A percentile compares a stretch with the other conserved stretches of the same genome.
phyloP scores from a whole-genome alignment of 805 yeast genomes.

The Kuraishia capsulata region DNA sequence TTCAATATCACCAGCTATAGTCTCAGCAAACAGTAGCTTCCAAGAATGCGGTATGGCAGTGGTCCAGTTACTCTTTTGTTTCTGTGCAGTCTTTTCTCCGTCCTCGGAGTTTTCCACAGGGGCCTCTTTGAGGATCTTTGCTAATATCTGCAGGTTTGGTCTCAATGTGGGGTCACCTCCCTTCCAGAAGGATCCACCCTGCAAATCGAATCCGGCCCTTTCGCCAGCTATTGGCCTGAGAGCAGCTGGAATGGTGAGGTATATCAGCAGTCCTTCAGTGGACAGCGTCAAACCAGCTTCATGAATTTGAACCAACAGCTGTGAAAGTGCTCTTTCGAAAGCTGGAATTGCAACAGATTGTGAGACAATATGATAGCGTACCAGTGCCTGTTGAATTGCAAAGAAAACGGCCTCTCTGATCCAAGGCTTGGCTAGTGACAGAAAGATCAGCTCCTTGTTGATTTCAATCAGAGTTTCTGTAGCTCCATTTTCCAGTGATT shows the following conservation, averaged over 20 bases:
- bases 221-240: slow-evolving; percentile 9
- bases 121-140: slow-evolving; percentile 57
- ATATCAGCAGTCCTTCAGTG: slow-evolving; percentile 74
- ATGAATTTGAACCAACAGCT: slow-evolving; percentile 25
- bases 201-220: slow-evolving; percentile 12
- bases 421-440: slow-evolving; percentile 71
- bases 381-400: slow-evolving; percentile 53
- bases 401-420: slow-evolving; percentile 72
- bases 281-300: slow-evolving; percentile 50
- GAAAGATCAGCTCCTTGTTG: slow-evolving; percentile 37
- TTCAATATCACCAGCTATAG: slow-evolving; percentile 4
- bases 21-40: slow-evolving; percentile 44
- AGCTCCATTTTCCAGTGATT: slow-evolving; percentile 9
- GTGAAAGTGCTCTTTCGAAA: slow-evolving; percentile 1
- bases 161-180: slow-evolving; percentile 63
- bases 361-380: slow-evolving; percentile 12
- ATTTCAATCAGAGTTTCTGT: slow-evolving; percentile 28
- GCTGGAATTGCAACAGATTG: slow-evolving; percentile 10
- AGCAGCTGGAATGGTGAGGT: slow-evolving; percentile 38
- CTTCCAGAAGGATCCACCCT: slow-evolving; percentile 44
- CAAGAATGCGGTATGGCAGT: slow-evolving; percentile 74
- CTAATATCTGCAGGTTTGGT: slow-evolving; percentile 52
- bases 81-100: slow-evolving; percentile 25
- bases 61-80: slow-evolving; percentile 61
- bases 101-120: slow-evolving; percentile 29